These are phyloP conservation scores for Amanita subjunquillea DNA, from an alignment of 768 basidiomycete genomes.

Conservation along the genomic window DNA sequence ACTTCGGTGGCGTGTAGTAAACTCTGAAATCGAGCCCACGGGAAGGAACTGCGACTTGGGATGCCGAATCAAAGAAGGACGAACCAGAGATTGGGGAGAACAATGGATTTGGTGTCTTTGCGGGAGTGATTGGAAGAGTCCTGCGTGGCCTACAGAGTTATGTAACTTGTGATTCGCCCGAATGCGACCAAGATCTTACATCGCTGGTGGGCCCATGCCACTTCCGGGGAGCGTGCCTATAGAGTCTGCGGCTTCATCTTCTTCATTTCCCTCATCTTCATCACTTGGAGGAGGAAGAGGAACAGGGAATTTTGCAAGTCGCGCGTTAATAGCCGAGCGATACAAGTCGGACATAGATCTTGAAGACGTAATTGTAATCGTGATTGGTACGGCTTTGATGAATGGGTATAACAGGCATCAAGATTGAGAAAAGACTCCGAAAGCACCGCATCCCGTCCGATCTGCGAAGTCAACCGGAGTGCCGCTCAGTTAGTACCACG, in stretches of 20 bases:
- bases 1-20: conserved; percentile 72
- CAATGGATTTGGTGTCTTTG: conserved; percentile 42
- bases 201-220: conserved; percentile 51
- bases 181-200: conserved; percentile 31
- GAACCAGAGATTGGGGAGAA: conserved; percentile 71
- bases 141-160: conserved; percentile 9
- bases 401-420: not conserved
- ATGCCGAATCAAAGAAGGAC: conserved; percentile 69
- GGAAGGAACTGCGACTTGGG: conserved; percentile 59
- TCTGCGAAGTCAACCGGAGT: not conserved
- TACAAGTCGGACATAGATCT: conserved; percentile 56
- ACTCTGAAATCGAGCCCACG: conserved; percentile 61
- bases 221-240: conserved; percentile 52
- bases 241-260: conserved; percentile 44
- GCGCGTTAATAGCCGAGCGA: conserved; percentile 68
- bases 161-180: not conserved
- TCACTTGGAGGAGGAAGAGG: conserved; percentile 29
- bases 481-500: not conserved
- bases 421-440: not conserved
- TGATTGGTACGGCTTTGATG: not conserved
- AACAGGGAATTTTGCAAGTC: conserved; percentile 64
- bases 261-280: conserved; percentile 36
- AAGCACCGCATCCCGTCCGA: not conserved
- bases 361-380: not conserved
- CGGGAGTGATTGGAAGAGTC: conserved; percentile 12